These are phyloP conservation scores for Botryotinia narcissicola DNA, from an alignment of 2,329 filamentous ascomycete species.

Conservation along the genomic window DNA sequence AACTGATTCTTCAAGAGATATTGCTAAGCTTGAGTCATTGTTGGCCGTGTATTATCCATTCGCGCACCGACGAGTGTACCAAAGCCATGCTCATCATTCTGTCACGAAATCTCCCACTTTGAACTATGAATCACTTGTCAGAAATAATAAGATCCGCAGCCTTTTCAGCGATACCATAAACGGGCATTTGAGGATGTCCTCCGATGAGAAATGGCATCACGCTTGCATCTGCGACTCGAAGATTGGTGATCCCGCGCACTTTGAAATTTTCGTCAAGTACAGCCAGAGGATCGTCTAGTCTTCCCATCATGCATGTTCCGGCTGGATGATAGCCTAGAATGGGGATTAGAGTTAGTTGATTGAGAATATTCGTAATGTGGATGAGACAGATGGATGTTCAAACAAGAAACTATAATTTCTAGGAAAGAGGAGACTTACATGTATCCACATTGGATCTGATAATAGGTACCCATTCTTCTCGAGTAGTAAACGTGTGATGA, in stretches of 20 bases:
- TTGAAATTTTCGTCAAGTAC: not conserved
- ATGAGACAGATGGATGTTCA: no score
- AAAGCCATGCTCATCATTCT: no score
- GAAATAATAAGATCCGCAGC: not conserved
- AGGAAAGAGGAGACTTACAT: not conserved
- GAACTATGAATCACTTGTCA: not conserved
- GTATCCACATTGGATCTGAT: not conserved
- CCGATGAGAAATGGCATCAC: not conserved
- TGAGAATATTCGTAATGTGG: not conserved
- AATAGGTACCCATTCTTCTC: not conserved
- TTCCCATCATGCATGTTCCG: not conserved
- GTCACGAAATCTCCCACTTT: not conserved
- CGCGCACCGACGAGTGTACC: no score
- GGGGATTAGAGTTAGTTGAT: not conserved
- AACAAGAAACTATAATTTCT: not conserved
- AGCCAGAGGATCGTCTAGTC: not conserved
- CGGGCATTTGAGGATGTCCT: not conserved
- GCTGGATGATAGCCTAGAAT: not conserved
- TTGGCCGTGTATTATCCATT: no score
- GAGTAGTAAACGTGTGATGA: not conserved
- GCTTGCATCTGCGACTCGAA: not conserved
- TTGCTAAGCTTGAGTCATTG: no score
- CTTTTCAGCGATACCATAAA: constrained; percentile 6
- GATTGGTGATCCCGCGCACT: not conserved
- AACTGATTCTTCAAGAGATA: no score